These are phyloP conservation scores for Trichophyton simii DNA, from an alignment of 2,329 filamentous ascomycete genomes.

Conservation along the genomic window DNA sequence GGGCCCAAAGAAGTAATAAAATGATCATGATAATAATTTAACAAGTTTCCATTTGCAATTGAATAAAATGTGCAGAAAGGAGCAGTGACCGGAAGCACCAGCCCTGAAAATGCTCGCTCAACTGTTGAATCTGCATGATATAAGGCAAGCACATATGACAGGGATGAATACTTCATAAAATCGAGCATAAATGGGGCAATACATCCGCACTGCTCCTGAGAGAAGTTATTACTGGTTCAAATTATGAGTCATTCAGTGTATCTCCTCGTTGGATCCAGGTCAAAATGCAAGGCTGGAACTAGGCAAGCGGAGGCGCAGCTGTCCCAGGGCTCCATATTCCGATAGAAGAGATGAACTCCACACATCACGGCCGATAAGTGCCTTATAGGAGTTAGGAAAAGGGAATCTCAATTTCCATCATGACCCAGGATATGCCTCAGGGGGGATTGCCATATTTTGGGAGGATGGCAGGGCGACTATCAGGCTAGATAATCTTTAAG, in stretches of 20 bases:
- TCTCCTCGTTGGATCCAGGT: not conserved
- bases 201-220: not conserved
- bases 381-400: not conserved
- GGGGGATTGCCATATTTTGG: not conserved
- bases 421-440: not conserved
- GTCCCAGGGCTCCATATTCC: not conserved
- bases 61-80: not conserved
- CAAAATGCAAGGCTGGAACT: not conserved
- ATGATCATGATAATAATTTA: not conserved
- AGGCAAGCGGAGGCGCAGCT: not conserved
- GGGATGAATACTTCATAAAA: not conserved
- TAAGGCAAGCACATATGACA: not conserved
- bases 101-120: not conserved
- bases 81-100: not conserved
- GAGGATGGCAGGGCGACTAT: not conserved
- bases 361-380: not conserved
- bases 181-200: not conserved
- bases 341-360: not conserved
- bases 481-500: not conserved
- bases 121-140: not conserved
- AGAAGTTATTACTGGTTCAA: not conserved
- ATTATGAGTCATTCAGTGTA: not conserved
- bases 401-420: not conserved
- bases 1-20: not conserved
- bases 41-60: not conserved